Percentiles rank a stretch among this genome's conserved stretches.
Conservation (phyloP, 768 basidiomycete species). For the Tubosaeta sp. region DNA sequence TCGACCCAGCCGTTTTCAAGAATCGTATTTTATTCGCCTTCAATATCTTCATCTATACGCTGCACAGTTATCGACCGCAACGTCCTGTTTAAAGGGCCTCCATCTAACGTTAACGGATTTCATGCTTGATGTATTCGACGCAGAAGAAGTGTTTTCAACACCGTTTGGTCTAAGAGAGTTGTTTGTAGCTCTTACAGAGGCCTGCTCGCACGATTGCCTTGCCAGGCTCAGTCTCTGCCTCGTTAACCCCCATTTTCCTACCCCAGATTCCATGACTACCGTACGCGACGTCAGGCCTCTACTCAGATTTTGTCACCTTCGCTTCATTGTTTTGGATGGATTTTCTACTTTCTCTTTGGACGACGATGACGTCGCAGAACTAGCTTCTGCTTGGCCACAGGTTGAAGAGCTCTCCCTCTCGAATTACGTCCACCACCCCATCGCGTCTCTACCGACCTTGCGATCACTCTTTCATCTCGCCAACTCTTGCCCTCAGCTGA, state of each 20-base stretch:
- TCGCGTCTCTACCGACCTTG: slow-evolving; percentile 19
- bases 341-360: slow-evolving; percentile 11
- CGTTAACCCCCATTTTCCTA: slow-evolving; percentile 10
- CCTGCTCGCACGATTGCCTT: slow-evolving; percentile 14
- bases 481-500: slow-evolving; percentile 11
- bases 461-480: slow-evolving; percentile 11
- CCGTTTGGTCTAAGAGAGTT: slow-evolving; percentile 8
- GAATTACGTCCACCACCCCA: slow-evolving; percentile 11
- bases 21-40: slow-evolving; percentile 7
- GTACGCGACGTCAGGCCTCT: slow-evolving; percentile 14
- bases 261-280: neutral
- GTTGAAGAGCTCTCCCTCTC: slow-evolving; percentile 18
- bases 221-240: slow-evolving; percentile 11
- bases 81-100: slow-evolving; percentile 6
- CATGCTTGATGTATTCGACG: slow-evolving; percentile 20
- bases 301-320: slow-evolving; percentile 11
- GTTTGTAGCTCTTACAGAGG: slow-evolving; percentile 5
- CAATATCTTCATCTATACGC: slow-evolving; percentile 20
- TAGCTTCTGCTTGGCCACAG: slow-evolving; percentile 20
- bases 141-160: slow-evolving; percentile 8
- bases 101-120: slow-evolving; percentile 14
- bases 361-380: slow-evolving; percentile 12
- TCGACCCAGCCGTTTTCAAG: neutral
- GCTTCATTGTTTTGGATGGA: slow-evolving; percentile 15
- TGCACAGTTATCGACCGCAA: slow-evolving; percentile 7